These are phyloP conservation scores for Botrytis hyacinthi DNA, from an alignment of 2,329 filamentous ascomycete species.

Conservation along the genomic window DNA sequence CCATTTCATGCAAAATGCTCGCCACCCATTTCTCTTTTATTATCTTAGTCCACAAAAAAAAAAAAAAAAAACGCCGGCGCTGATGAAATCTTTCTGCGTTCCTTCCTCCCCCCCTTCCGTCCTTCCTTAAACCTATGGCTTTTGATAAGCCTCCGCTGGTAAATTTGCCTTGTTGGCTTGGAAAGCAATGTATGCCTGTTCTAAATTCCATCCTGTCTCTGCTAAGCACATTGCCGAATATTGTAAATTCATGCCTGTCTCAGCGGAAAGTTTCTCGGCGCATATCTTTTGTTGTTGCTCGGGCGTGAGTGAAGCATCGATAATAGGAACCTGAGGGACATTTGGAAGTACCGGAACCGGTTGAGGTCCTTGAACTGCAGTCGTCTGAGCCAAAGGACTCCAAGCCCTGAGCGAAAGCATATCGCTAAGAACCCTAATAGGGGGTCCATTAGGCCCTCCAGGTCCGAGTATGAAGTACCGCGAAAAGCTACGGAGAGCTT, in stretches of 20 bases:
- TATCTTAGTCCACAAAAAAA: background rate
- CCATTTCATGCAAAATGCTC: background rate
- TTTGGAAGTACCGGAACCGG: slow-evolving; percentile 22
- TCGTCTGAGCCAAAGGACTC: slow-evolving; percentile 45
- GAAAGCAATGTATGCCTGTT: slow-evolving; percentile 72
- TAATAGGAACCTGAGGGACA: slow-evolving; percentile 14
- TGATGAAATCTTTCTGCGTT: background rate
- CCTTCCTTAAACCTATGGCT: background rate
- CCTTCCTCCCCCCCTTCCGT: background rate
- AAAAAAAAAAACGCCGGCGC: background rate
- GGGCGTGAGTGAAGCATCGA: slow-evolving; percentile 25
- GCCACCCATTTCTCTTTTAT: background rate
- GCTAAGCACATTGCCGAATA: slow-evolving; percentile 80
- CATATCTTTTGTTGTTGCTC: slow-evolving; percentile 59
- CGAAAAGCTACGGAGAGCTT: slow-evolving; percentile 74
- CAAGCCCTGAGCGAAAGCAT: slow-evolving; percentile 72
- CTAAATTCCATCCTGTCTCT: slow-evolving; percentile 77
- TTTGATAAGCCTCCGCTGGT: slow-evolving; percentile 13
- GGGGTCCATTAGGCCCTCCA: slow-evolving; percentile 55
- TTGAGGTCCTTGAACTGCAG: slow-evolving; percentile 17
- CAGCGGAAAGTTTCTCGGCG: slow-evolving; percentile 70
- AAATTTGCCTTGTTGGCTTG: slow-evolving; percentile 65
- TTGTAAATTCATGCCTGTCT: slow-evolving; percentile 75
- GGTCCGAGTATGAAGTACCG: slow-evolving; percentile 78
- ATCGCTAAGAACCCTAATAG: slow-evolving; percentile 75